Evolutionary conservation across 2,329 filamentous ascomycete genomes (phyloP).

Genomic region (Fusarium metavorans): DNA sequence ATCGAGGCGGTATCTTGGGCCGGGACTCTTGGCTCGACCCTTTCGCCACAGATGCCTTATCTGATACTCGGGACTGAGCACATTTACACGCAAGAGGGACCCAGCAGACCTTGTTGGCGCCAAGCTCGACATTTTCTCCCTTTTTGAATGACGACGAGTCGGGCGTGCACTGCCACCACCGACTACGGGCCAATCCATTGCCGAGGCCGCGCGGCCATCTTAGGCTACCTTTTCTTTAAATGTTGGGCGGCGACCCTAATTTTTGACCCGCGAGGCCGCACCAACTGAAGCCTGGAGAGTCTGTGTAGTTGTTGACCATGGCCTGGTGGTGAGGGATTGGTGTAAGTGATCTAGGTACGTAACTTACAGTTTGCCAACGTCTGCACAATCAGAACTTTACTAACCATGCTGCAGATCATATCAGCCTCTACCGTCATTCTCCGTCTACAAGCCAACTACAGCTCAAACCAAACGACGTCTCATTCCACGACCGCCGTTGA

Average conservation of each 20-base stretch:
- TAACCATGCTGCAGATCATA: not conserved
- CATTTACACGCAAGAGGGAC: not conserved
- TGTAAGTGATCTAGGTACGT: not conserved
- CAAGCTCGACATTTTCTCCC: not conserved
- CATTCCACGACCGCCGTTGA: not conserved
- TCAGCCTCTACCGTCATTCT: not conserved
- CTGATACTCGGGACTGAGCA: not conserved
- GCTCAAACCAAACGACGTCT: not conserved
- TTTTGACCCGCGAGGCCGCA: not conserved
- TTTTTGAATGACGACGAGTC: slow-evolving; percentile 24
- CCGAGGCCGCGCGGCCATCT: slow-evolving; percentile 38
- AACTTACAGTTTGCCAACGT: not conserved
- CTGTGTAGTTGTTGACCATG: slow-evolving; percentile 13
- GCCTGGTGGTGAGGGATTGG: not conserved
- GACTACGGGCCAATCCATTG: slow-evolving; percentile 33
- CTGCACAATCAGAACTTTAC: not conserved
- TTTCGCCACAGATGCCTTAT: not conserved
- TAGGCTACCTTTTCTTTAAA: slow-evolving; percentile 24
- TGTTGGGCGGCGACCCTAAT: not conserved
- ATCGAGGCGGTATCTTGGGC: not conserved
- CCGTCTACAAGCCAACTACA: not conserved
- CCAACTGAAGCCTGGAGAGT: not conserved
- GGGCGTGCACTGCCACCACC: slow-evolving; percentile 38
- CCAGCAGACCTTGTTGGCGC: not conserved
- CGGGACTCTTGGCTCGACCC: not conserved